Conservation (phyloP, 1,284 basidiomycete species). For the Papiliotrema fonsecae region DNA sequence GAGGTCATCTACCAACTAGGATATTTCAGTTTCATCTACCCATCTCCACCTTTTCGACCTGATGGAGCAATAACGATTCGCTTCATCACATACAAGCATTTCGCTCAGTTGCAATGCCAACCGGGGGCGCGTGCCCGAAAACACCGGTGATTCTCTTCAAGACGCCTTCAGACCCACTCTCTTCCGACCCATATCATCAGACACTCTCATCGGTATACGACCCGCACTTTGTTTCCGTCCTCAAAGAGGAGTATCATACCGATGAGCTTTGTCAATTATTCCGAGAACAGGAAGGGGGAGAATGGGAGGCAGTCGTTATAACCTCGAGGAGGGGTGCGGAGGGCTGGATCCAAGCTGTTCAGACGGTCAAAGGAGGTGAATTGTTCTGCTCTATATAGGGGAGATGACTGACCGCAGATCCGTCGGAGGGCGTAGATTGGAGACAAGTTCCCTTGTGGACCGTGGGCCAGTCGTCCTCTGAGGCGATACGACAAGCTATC, state of each 20-base stretch:
- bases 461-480: neutral
- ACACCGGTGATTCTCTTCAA: conserved; percentile 24
- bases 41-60: too few species aligned
- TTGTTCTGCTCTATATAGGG: conserved; percentile 6
- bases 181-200: conserved; percentile 18
- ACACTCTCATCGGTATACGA: conserved; percentile 6
- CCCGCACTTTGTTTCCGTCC: conserved; percentile 15
- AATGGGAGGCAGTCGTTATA: conserved; percentile 31
- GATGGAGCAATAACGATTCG: too few species aligned
- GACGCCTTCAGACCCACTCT: conserved; percentile 10
- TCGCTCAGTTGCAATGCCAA: too few species aligned
- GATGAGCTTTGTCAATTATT: conserved; percentile 14
- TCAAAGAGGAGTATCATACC: conserved; percentile 15
- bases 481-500: too few species aligned
- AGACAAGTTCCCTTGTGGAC: neutral
- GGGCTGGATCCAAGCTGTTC: conserved; percentile 25
- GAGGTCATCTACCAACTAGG: too few species aligned
- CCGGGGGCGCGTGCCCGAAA: too few species aligned
- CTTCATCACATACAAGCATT: too few species aligned
- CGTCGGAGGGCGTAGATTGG: neutral
- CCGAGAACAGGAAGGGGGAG: conserved; percentile 3
- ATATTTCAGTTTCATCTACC: too few species aligned
- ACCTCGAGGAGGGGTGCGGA: conserved; percentile 32
- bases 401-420: neutral
- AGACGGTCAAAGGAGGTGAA: conserved; percentile 4